phyloP scores from a whole-genome alignment of 768 basidiomycete species.

The Neoboletus subvelutipes region DNA sequence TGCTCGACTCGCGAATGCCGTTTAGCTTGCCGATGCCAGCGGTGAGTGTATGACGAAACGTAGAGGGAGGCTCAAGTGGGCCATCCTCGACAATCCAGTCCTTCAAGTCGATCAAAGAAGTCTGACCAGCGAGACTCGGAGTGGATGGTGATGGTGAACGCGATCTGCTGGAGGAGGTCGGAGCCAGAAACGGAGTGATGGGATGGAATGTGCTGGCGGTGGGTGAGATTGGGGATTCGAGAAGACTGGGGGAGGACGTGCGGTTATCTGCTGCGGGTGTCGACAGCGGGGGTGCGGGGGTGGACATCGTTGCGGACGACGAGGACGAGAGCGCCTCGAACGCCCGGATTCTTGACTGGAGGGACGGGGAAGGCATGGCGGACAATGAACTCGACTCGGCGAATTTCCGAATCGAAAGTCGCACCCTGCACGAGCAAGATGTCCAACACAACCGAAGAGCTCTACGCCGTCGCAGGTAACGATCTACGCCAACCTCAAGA shows the following conservation, averaged over 20 bases:
- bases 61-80: slow-evolving; percentile 30
- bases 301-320: slow-evolving; percentile 22
- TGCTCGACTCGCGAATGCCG: slow-evolving; percentile 19
- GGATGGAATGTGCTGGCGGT: slow-evolving; percentile 42
- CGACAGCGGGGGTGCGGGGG: slow-evolving; percentile 9
- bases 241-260: slow-evolving; percentile 28
- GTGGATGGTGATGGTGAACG: slow-evolving; percentile 50
- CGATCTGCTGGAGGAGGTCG: slow-evolving; percentile 22
- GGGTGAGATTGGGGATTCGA: slow-evolving; percentile 54
- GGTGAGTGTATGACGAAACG: slow-evolving; percentile 8
- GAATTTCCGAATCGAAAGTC: background rate
- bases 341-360: slow-evolving; percentile 61
- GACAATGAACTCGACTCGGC: background rate
- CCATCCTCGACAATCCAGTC: slow-evolving; percentile 75
- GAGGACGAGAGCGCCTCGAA: slow-evolving; percentile 55
- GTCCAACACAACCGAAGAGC: slow-evolving; percentile 36
- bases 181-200: slow-evolving; percentile 39
- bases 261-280: background rate
- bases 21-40: slow-evolving; percentile 16
- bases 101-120: slow-evolving; percentile 67
- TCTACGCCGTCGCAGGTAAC: slow-evolving; percentile 78
- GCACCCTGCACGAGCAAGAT: slow-evolving; percentile 5
- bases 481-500: background rate
- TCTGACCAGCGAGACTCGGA: slow-evolving; percentile 41
- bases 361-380: slow-evolving; percentile 43